A percentile compares a stretch with the other conserved stretches of the same genome.
phyloP scores from a whole-genome alignment of 2,329 filamentous ascomycete species.

The Talaromyces sp. region DNA sequence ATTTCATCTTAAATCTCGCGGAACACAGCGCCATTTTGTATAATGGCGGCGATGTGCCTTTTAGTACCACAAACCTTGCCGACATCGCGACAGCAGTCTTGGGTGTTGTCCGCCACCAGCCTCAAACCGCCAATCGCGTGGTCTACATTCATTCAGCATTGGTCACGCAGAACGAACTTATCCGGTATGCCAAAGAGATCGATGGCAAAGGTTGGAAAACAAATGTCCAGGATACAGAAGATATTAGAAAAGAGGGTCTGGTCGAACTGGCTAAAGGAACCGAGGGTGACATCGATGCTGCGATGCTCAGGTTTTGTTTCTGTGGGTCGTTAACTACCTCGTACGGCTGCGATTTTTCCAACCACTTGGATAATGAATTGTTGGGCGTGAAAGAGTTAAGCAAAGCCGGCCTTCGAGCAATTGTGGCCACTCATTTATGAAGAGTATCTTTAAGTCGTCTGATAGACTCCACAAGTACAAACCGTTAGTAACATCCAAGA shows the following conservation, averaged over 20 bases:
- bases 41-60: constrained; percentile 47
- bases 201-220: not conserved
- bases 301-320: constrained; percentile 25
- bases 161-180: constrained; percentile 41
- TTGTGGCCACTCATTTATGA: not conserved
- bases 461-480: too few relatives aligned
- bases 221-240: not conserved
- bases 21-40: constrained; percentile 39
- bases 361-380: constrained; percentile 30
- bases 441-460: not conserved
- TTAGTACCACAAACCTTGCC: constrained; percentile 46
- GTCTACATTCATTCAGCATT: constrained; percentile 45
- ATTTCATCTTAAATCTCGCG: constrained; percentile 45
- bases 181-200: not conserved
- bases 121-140: constrained; percentile 50
- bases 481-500: too few relatives aligned
- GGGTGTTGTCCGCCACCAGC: constrained; percentile 44
- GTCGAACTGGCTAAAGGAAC: constrained; percentile 22
- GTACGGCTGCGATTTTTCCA: constrained; percentile 28
- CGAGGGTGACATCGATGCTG: constrained; percentile 12
- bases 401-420: constrained; percentile 18
- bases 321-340: constrained; percentile 20
- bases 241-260: constrained; percentile 21
- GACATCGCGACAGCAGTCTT: constrained; percentile 47
- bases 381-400: constrained; percentile 27